Evolutionary conservation across 257 asterid species (phyloP).

Genomic region (Forsythia suspensa): DNA sequence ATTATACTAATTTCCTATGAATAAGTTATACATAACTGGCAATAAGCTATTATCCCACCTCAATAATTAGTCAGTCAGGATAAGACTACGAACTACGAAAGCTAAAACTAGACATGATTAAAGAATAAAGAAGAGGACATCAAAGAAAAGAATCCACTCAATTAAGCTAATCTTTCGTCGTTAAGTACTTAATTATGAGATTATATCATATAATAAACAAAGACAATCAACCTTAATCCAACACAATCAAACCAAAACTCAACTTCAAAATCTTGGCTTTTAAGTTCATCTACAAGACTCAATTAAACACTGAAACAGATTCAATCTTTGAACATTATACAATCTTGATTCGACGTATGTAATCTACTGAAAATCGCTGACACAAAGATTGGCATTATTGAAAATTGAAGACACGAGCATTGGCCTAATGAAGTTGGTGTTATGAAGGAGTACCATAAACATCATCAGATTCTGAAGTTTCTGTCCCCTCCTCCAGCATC

Average conservation of each 20-base stretch:
- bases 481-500: constrained; percentile 47
- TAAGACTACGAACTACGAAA: constrained; percentile 1
- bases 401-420: constrained; percentile 1
- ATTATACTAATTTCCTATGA: constrained; percentile 3
- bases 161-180: constrained; percentile 23
- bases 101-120: constrained; percentile 32
- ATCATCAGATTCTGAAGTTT: constrained; percentile 35
- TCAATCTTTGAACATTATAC: constrained; percentile 25
- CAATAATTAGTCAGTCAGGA: constrained; percentile 3
- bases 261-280: constrained; percentile 14
- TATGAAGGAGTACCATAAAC: constrained; percentile 29
- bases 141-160: constrained; percentile 29
- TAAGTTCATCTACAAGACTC: constrained; percentile 18
- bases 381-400: constrained; percentile 10
- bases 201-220: constrained; percentile 18
- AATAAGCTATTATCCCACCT: not conserved
- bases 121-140: constrained; percentile 18
- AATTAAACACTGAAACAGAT: constrained; percentile 32
- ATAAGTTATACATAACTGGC: constrained; percentile 14
- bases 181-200: constrained; percentile 23
- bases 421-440: constrained; percentile 17
- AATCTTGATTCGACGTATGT: constrained; percentile 27
- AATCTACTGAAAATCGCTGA: constrained; percentile 13
- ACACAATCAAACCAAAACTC: constrained; percentile 17
- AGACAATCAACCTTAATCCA: constrained; percentile 1